Evolutionary conservation across 768 basidiomycete genomes (phyloP).

Genomic region (Amanita thiersii): DNA sequence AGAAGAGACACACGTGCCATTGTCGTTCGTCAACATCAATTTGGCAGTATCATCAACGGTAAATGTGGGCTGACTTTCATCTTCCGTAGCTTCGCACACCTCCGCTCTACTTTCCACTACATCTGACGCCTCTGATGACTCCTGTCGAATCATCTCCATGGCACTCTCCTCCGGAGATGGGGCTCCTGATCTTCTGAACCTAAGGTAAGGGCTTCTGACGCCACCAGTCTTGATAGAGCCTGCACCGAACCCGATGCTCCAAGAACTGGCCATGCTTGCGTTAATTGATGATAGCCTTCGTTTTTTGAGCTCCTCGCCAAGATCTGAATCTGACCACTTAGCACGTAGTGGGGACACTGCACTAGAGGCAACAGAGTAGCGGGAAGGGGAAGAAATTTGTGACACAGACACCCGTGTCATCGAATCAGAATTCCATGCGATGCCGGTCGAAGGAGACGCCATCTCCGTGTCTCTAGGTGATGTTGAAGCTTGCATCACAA

Average conservation of each 20-base stretch:
- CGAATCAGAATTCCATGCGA: conserved; percentile 1
- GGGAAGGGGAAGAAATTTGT: conserved; percentile 4
- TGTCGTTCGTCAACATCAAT: conserved; percentile 6
- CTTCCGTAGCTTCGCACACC: not conserved
- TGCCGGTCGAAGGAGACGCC: conserved; percentile 3
- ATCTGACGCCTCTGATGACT: not conserved
- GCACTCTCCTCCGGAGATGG: conserved; percentile 8
- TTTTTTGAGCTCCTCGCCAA: conserved; percentile 1
- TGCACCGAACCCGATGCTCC: not conserved
- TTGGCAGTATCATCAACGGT: conserved; percentile 7
- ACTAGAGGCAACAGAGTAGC: conserved; percentile 6
- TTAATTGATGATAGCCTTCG: not conserved
- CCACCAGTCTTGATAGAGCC: conserved; percentile 8
- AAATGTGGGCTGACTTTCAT: conserved; percentile 10
- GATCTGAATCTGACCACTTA: conserved; percentile 7
- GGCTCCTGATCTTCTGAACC: conserved; percentile 3
- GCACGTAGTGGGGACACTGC: not conserved
- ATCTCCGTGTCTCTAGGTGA: conserved; percentile 5
- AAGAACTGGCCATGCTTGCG: not conserved
- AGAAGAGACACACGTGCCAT: conserved; percentile 2
- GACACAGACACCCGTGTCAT: not conserved
- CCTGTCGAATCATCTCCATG: not conserved
- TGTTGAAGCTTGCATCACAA: not conserved
- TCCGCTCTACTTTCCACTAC: not conserved
- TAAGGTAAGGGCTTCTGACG: conserved; percentile 7